Conservation (phyloP, 1,139 yeast genomes). For the Yamadazyma triangularis region DNA sequence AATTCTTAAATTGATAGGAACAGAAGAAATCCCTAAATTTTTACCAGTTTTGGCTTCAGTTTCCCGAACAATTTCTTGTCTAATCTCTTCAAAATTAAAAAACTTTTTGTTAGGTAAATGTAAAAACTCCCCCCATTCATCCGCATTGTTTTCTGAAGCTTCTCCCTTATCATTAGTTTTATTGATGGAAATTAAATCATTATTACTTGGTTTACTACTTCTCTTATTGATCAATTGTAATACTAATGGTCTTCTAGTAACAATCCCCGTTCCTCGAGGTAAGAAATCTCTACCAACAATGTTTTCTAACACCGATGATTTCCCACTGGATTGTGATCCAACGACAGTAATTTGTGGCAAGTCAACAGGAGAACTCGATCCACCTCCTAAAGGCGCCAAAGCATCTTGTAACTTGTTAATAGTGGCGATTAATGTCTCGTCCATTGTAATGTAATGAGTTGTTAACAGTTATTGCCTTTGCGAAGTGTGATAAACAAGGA, state of each 20-base stretch:
- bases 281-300: conserved; percentile 93
- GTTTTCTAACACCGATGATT: conserved; percentile 89
- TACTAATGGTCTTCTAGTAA: conserved; percentile 88
- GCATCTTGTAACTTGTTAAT: conserved; percentile 94
- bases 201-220: conserved; percentile 15
- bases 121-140: conserved; percentile 98
- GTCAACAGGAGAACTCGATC: conserved; percentile 80
- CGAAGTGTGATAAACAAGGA: no score
- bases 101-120: conserved; percentile 89
- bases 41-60: conserved; percentile 94
- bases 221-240: conserved; percentile 76
- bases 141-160: conserved; percentile 68
- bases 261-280: conserved; percentile 95
- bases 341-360: conserved; percentile 95
- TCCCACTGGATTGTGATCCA: conserved; percentile 93
- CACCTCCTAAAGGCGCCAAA: conserved; percentile 88
- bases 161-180: conserved; percentile 40
- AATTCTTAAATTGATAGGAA: conserved; percentile 89
- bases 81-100: conserved; percentile 84
- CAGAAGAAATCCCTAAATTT: conserved; percentile 86
- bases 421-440: conserved; percentile 82
- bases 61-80: conserved; percentile 87
- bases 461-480: no score
- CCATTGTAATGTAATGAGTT: no score
- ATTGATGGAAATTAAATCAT: conserved; percentile 31